Conservation (phyloP, 139 green algal species). For the Volvox africanus region DNA sequence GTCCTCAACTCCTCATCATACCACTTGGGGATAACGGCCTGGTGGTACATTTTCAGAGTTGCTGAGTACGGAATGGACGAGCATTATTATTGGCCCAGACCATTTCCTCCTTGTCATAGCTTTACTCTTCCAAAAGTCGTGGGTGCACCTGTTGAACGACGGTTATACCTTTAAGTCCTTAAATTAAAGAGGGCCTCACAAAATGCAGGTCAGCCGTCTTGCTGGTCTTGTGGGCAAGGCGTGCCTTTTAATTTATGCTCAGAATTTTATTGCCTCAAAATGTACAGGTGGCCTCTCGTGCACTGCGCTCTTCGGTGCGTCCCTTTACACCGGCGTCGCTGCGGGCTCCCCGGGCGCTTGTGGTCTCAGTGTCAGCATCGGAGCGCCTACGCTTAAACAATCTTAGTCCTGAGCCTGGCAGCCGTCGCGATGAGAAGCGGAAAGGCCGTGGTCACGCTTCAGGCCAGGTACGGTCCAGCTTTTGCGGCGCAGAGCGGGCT, state of each 20-base stretch:
- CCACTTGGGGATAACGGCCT: too few species aligned
- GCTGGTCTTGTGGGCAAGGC: neutral
- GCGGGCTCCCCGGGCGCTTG: neutral
- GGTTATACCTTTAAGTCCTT: neutral
- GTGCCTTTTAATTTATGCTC: neutral
- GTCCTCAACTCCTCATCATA: too few species aligned
- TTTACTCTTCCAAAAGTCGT: neutral
- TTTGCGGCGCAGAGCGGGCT: slow-evolving; percentile 29
- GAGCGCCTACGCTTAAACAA: slow-evolving; percentile 93
- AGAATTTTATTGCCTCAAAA: neutral
- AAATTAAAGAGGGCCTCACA: neutral
- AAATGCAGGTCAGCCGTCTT: slow-evolving; percentile 30
- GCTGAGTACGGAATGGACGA: neutral
- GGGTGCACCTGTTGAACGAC: neutral
- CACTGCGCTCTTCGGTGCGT: slow-evolving; percentile 37
- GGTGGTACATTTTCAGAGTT: too few species aligned
- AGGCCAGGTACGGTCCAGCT: slow-evolving; percentile 80
- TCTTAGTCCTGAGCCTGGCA: slow-evolving; percentile 88
- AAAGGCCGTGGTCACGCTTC: slow-evolving; percentile 95
- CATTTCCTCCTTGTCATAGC: neutral
- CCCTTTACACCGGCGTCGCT: slow-evolving; percentile 5
- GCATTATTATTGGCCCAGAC: neutral
- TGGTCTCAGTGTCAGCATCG: slow-evolving; percentile 11
- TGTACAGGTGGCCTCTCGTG: slow-evolving; percentile 35
- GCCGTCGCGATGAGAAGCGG: slow-evolving; percentile 79